These are phyloP conservation scores for Xylaria acuta DNA, from an alignment of 495 filamentous ascomycete species.

Conservation along the genomic window DNA sequence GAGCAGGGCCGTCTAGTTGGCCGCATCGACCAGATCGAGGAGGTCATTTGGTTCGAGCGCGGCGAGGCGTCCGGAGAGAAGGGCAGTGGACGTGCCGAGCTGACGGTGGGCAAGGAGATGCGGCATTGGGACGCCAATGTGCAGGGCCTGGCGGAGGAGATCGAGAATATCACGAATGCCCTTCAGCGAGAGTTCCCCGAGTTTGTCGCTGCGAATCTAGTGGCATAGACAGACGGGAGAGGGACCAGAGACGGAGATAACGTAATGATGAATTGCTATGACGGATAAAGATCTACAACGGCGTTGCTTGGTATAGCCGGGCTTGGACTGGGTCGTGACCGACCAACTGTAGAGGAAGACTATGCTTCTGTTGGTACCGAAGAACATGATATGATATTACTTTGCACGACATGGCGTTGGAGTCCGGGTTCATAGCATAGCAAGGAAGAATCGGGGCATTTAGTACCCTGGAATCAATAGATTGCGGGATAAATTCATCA, in stretches of 20 bases:
- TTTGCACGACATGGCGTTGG: slow-evolving; percentile 19
- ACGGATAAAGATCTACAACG: slow-evolving; percentile 24
- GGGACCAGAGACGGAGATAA: neutral
- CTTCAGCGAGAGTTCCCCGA: slow-evolving; percentile 73
- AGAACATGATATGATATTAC: neutral
- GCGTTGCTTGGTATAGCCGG: slow-evolving; percentile 5
- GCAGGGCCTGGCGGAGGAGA: slow-evolving; percentile 81
- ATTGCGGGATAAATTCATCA: neutral
- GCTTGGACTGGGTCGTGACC: neutral
- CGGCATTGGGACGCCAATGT: slow-evolving; percentile 90
- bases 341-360: neutral
- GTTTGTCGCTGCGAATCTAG: slow-evolving; percentile 57
- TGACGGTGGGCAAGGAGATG: slow-evolving; percentile 69
- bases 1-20: slow-evolving; percentile 88
- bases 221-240: slow-evolving; percentile 21
- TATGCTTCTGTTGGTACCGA: neutral
- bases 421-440: slow-evolving; percentile 16
- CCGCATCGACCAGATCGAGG: slow-evolving; percentile 92
- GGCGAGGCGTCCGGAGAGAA: slow-evolving; percentile 70
- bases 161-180: slow-evolving; percentile 82
- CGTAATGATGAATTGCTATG: slow-evolving; percentile 18
- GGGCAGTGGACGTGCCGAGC: slow-evolving; percentile 62
- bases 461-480: slow-evolving; percentile 14
- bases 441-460: neutral
- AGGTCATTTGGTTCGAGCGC: slow-evolving; percentile 83